Percentiles rank a stretch among this genome's conserved stretches.
Conservation (phyloP, 2,329 filamentous ascomycete genomes). For the Trichoderma harzianum region DNA sequence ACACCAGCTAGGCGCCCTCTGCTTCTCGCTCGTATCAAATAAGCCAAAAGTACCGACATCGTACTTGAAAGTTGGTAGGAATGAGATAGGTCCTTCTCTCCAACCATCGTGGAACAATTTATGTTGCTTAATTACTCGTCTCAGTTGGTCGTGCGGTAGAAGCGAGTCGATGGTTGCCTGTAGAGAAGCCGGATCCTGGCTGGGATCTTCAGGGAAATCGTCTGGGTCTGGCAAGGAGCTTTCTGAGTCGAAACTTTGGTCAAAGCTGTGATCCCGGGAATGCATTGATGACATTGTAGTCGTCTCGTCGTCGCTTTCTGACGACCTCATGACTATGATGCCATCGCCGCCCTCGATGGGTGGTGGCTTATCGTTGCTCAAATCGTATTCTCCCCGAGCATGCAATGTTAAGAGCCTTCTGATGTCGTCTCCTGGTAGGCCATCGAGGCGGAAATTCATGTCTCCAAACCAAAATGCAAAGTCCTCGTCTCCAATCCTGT, state of each 20-base stretch:
- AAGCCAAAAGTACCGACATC: slow-evolving; percentile 88
- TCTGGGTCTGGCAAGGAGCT: slow-evolving; percentile 57
- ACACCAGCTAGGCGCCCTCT: slow-evolving; percentile 91
- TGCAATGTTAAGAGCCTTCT: slow-evolving; percentile 79
- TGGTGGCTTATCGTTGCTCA: slow-evolving; percentile 41
- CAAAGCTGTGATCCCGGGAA: slow-evolving; percentile 35
- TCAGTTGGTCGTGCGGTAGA: slow-evolving; percentile 84
- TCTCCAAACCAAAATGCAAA: slow-evolving; percentile 97
- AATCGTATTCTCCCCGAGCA: slow-evolving; percentile 71
- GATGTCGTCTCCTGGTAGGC: slow-evolving; percentile 86
- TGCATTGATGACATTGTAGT: slow-evolving; percentile 34
- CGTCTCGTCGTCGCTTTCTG: slow-evolving; percentile 47
- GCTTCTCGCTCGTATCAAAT: slow-evolving; percentile 95
- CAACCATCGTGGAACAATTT: slow-evolving; percentile 89
- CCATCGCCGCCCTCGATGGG: slow-evolving; percentile 46
- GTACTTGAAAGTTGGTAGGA: slow-evolving; percentile 96
- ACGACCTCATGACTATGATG: slow-evolving; percentile 45
- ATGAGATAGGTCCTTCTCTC: slow-evolving; percentile 82
- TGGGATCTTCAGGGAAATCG: slow-evolving; percentile 63
- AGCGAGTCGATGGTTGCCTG: slow-evolving; percentile 86
- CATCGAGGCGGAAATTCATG: slow-evolving; percentile 88
- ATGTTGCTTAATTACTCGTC: slow-evolving; percentile 66
- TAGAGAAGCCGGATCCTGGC: slow-evolving; percentile 78
- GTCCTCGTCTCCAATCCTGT: slow-evolving; percentile 82
- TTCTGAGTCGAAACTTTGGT: slow-evolving; percentile 41